phyloP scores from a whole-genome alignment of 1,284 basidiomycete genomes.

The Erythrobasidium hasegawianum region DNA sequence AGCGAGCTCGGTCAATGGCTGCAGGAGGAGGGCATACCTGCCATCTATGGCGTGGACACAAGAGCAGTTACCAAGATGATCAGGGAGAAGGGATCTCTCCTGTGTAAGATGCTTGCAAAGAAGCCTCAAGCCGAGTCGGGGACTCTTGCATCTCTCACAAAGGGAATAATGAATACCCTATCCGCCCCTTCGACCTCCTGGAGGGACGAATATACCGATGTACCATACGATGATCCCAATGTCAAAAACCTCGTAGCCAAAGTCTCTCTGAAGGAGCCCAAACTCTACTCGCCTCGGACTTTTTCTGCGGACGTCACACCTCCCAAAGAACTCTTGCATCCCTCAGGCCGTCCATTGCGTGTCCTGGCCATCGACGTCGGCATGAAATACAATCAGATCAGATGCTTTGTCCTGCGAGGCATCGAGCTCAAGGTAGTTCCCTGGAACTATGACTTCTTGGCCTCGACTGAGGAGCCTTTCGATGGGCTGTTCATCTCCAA shows the following conservation, averaged over 20 bases:
- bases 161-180: slow-evolving; percentile 49
- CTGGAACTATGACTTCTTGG: slow-evolving; percentile 89
- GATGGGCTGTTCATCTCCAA: slow-evolving; percentile 98
- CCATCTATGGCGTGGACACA: slow-evolving; percentile 94
- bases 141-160: slow-evolving; percentile 52
- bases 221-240: slow-evolving; percentile 88
- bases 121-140: slow-evolving; percentile 7
- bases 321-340: slow-evolving; percentile 63
- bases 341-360: slow-evolving; percentile 72
- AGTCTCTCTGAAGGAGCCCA: slow-evolving; percentile 71
- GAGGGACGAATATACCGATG: slow-evolving; percentile 73
- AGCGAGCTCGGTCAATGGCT: slow-evolving; percentile 90
- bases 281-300: slow-evolving; percentile 63
- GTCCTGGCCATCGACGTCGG: slow-evolving; percentile 93
- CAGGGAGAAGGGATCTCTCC: slow-evolving; percentile 87
- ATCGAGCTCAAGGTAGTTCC: slow-evolving; percentile 96
- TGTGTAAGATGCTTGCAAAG: slow-evolving; percentile 61
- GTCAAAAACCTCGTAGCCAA: slow-evolving; percentile 81
- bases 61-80: slow-evolving; percentile 95
- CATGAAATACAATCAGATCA: slow-evolving; percentile 99
- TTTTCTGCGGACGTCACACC: slow-evolving; percentile 53
- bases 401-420: slow-evolving; percentile 90
- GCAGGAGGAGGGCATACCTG: slow-evolving; percentile 90
- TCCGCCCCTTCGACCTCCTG: slow-evolving; percentile 56
- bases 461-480: slow-evolving; percentile 69